Base-by-base conservation (phyloP, 805 yeast genomes). In the Komagataella ulmi region DNA sequence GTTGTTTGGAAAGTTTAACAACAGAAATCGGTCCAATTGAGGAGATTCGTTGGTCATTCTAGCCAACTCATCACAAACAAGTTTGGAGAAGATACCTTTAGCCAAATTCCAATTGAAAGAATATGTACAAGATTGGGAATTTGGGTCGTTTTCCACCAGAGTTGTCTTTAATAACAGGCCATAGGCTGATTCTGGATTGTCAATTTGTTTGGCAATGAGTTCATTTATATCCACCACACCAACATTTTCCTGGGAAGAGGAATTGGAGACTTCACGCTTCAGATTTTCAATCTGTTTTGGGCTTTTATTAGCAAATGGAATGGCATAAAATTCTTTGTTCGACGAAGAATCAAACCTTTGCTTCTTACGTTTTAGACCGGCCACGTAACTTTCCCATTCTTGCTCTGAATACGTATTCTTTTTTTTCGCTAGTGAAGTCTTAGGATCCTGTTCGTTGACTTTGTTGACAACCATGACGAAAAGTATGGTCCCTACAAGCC, bases 1-100 rank as follows among this genome's bases (percentile, higher is more conserved):
- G 21, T 72, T 70, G 49, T 70, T 73, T 3, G 91, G 90, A 60
- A 77, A 84, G 58, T 81, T 77, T 24, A 75, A 59, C 49, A 85
- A 62, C 0, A 81, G 56, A 44, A 80, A 76, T 45, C 69, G 68
- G 30, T 79, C 75, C 36, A 73, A 69, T 19, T 69, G 58, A 19
- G 71, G 70, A 24, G 56, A 46, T 18, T 54, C 51, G 2, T 55
- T 24, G 23, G 54, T 58, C 19, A 57, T 58, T 24, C 58, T 59
- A 10, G 70, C 57, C 1, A 61, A 46, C 50, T 59, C 61, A 47
- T 75, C 62, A 48, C 71, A 71, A 24, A 79, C 59, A 51, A 79
- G 63, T 7, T 79, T 79, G 1, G 82, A 76, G 53, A 78, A 61
- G 44, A 79, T 61, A 5, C 83, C 83, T 1, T 65, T 62, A 7